A percentile compares a stretch with the other conserved stretches of the same genome.
Evolutionary conservation across 2,329 filamentous ascomycete genomes (phyloP).

Genomic region (Mycogone perniciosa): DNA sequence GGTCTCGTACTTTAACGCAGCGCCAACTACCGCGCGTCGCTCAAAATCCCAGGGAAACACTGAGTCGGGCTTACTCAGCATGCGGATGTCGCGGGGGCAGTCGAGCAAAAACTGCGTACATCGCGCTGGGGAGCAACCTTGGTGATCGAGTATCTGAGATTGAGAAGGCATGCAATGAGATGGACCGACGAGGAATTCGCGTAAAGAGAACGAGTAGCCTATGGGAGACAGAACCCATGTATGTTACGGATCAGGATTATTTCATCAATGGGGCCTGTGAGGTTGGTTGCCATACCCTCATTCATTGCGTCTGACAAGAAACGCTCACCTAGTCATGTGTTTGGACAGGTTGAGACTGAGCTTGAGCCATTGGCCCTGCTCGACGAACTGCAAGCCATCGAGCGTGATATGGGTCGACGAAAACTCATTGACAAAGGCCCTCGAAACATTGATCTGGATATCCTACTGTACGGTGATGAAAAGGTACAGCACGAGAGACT

Average conservation of each 20-base stretch:
- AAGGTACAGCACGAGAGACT: conserved; percentile 63
- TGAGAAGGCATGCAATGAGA: conserved; percentile 71
- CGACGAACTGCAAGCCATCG: conserved; percentile 76
- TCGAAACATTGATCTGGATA: conserved; percentile 89
- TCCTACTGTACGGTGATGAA: conserved; percentile 72
- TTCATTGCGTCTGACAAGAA: not conserved
- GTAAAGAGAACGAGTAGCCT: conserved; percentile 77
- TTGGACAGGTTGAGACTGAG: conserved; percentile 66
- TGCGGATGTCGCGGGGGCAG: conserved; percentile 31
- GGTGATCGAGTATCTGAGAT: conserved; percentile 82
- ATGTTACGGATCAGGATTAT: conserved; percentile 77
- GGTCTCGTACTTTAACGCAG: not conserved
- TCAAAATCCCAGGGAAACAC: not conserved
- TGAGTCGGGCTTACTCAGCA: conserved; percentile 19
- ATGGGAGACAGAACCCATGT: conserved; percentile 97
- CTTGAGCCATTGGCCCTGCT: conserved; percentile 70
- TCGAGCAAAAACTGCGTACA: conserved; percentile 54
- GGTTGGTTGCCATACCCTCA: conserved; percentile 39
- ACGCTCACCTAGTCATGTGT: not conserved
- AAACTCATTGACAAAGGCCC: conserved; percentile 92
- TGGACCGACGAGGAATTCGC: conserved; percentile 66
- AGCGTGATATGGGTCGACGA: conserved; percentile 68
- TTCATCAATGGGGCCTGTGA: conserved; percentile 93
- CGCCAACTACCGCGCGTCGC: not conserved
- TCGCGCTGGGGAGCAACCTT: conserved; percentile 89